Base-by-base conservation (phyloP, 2,329 filamentous ascomycete genomes). In the Colletotrichum paranaense region DNA sequence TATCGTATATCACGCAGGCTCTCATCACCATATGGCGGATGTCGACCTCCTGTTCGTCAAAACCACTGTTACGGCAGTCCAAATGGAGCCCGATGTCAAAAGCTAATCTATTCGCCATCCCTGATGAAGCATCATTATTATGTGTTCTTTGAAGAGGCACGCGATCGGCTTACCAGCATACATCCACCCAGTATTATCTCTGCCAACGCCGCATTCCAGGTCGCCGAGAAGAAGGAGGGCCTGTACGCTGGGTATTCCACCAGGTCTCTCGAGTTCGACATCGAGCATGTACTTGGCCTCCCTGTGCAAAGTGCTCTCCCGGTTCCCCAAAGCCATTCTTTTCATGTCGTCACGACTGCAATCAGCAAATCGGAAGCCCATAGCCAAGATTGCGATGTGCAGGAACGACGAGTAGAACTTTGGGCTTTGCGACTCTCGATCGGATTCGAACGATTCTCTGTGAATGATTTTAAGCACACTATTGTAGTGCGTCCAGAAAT, bases 201-300 rank as follows among this genome's bases (percentile, higher is more conserved):
- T 80, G 3, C 88, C 88, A 22, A 88, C 85, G 63, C 86, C 86
- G 70, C 86, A 88, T 75, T 90, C 88, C 6, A 89, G 78, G 72
- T 89, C 88, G 5, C 87, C 86, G 3, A 90, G 80, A 3, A 89
- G 77, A 19, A 89, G 78, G 16, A 89, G 80, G 0, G 86, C 88
- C 67, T 88, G 87, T 1, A 89, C 86, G 26, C 84, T 86, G 5
- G 88, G 84, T 35, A 89, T 85, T 0, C 87, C 87, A 14, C 86
- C 87, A 1, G 87, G 86, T 5, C 84, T 79, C 76, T 89, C 88
- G 46, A 90, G 79, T 76, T 89, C 88, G 68, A 83, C 83, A 71
- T 89, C 86, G 24, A 89, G 79, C 86, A 89, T 87, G 59, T 86
- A 84, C 76, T 88, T 89, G 62, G 88, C 86, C 77, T 89, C 88